phyloP scores from a whole-genome alignment of 305 asterid genomes.

The Rubia peregrina region DNA sequence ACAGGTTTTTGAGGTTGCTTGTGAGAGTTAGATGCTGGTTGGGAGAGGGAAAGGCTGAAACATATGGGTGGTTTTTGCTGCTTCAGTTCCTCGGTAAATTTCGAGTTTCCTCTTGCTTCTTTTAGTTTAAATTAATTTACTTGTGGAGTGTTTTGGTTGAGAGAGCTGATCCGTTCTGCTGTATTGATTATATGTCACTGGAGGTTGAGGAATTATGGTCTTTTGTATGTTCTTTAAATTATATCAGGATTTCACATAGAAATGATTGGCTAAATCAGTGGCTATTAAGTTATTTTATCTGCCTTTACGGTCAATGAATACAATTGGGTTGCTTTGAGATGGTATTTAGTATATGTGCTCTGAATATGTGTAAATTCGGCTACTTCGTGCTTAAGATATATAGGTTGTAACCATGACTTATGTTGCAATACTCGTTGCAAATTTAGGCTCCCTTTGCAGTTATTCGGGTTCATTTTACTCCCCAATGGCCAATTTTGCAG shows the following conservation, averaged over 20 bases:
- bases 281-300: background rate
- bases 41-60: conserved; percentile 34
- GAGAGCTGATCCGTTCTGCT: background rate
- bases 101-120: conserved; percentile 8
- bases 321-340: conserved; percentile 8
- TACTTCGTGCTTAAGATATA: background rate
- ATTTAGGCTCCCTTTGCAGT: background rate
- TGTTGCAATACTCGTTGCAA: background rate
- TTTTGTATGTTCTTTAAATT: background rate
- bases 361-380: background rate
- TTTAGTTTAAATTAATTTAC: background rate
- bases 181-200: background rate
- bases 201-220: background rate
- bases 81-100: conserved; percentile 58
- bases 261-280: background rate
- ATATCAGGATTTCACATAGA: background rate
- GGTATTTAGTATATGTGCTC: background rate
- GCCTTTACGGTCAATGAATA: background rate
- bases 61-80: conserved; percentile 67
- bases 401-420: background rate
- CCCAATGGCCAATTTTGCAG: background rate
- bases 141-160: background rate
- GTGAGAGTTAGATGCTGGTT: conserved; percentile 46
- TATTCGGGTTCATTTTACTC: background rate
- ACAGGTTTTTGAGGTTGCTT: conserved; percentile 39